A percentile compares a stretch with the other conserved stretches of the same genome.
phyloP scores from a whole-genome alignment of 169 alveolate genomes.

The Plasmodium inui region DNA sequence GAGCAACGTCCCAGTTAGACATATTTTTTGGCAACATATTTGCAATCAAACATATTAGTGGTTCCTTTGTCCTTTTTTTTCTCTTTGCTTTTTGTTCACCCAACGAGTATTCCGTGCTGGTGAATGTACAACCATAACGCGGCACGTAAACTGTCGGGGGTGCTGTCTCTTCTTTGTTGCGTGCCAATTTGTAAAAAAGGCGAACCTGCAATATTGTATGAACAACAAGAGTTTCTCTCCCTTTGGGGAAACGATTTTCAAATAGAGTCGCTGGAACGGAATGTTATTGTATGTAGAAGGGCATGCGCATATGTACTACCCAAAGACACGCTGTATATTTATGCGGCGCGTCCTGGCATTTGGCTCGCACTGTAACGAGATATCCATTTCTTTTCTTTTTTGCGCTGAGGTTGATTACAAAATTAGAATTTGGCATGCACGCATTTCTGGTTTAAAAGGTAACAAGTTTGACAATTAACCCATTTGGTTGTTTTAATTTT shows the following conservation, averaged over 20 bases:
- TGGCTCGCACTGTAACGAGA: neutral
- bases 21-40: neutral
- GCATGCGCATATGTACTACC: neutral
- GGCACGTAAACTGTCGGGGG: neutral
- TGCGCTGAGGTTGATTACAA: neutral
- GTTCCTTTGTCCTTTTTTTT: neutral
- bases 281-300: neutral
- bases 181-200: neutral
- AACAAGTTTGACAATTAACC: neutral
- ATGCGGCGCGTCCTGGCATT: neutral
- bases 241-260: neutral
- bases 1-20: neutral
- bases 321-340: neutral
- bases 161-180: neutral
- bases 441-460: neutral
- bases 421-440: neutral
- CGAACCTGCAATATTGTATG: neutral
- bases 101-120: neutral
- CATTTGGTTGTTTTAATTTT: neutral
- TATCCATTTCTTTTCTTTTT: neutral
- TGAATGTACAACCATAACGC: neutral
- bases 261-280: neutral
- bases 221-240: neutral
- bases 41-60: neutral
- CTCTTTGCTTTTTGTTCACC: neutral